Conservation (phyloP, 768 basidiomycete genomes). For the Leccinum variicolor region DNA sequence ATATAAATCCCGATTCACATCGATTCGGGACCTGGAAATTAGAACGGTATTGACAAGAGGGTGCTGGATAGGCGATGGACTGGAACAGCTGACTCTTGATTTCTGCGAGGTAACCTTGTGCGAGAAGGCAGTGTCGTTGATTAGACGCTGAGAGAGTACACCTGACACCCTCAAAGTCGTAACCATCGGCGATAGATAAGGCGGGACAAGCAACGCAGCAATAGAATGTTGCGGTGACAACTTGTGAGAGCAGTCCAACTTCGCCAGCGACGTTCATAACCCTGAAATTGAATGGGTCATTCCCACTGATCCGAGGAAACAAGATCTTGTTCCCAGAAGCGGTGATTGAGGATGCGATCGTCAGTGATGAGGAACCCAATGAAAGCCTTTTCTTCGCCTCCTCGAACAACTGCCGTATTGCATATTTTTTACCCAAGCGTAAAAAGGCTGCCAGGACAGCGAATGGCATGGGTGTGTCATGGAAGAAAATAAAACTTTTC, state of each 20-base stretch:
- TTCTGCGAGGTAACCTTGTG: neutral
- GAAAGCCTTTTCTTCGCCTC: constrained; percentile 8
- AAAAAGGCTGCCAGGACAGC: constrained; percentile 7
- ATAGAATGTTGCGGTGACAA: neutral
- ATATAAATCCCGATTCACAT: neutral
- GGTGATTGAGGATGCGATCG: neutral
- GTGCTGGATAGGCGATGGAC: neutral
- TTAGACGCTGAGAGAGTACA: neutral
- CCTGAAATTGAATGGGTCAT: constrained; percentile 11
- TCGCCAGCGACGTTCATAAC: constrained; percentile 15
- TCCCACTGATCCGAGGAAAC: constrained; percentile 6
- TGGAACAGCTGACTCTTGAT: neutral
- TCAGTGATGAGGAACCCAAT: neutral
- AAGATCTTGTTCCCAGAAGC: neutral
- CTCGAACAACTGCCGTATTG: constrained; percentile 6
- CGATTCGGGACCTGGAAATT: neutral
- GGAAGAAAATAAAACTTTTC: constrained; percentile 10
- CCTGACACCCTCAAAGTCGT: neutral
- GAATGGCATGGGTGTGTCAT: constrained; percentile 8
- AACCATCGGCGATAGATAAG: constrained; percentile 6
- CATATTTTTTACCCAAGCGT: constrained; percentile 16
- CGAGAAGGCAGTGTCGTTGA: neutral
- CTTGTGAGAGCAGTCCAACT: constrained; percentile 2
- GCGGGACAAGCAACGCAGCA: constrained; percentile 9
- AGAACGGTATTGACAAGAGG: neutral